Conservation (phyloP, 441 rosid species). For the Geranium incanum region DNA sequence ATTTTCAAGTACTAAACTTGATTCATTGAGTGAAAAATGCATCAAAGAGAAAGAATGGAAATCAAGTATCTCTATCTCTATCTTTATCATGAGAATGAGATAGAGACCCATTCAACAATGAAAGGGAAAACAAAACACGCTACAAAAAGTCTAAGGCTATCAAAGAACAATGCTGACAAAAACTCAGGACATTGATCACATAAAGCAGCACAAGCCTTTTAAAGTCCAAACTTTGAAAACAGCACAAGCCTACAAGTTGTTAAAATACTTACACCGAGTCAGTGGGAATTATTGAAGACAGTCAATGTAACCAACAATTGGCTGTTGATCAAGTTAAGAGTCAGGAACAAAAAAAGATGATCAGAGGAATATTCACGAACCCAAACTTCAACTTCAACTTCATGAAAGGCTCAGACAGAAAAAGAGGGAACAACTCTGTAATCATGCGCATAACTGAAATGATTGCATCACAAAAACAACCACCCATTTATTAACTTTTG, state of each 20-base stretch:
- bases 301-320: not conserved
- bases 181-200: not conserved
- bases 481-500: not conserved
- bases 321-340: not conserved
- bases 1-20: no score
- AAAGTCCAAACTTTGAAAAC: no score
- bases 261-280: not conserved
- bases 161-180: not conserved
- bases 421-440: not conserved
- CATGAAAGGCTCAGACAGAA: not conserved
- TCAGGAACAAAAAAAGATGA: not conserved
- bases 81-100: no score
- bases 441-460: not conserved
- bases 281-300: not conserved
- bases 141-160: no score
- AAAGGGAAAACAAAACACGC: no score
- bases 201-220: no score
- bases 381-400: not conserved
- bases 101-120: no score
- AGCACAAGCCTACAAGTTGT: not conserved
- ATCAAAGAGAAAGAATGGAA: no score
- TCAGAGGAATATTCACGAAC: not conserved
- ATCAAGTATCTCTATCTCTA: no score
- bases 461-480: not conserved
- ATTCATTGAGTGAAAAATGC: no score